Evolutionary conservation across 805 yeast species (phyloP).

Genomic region (Monosporozyma yasuniensis): DNA sequence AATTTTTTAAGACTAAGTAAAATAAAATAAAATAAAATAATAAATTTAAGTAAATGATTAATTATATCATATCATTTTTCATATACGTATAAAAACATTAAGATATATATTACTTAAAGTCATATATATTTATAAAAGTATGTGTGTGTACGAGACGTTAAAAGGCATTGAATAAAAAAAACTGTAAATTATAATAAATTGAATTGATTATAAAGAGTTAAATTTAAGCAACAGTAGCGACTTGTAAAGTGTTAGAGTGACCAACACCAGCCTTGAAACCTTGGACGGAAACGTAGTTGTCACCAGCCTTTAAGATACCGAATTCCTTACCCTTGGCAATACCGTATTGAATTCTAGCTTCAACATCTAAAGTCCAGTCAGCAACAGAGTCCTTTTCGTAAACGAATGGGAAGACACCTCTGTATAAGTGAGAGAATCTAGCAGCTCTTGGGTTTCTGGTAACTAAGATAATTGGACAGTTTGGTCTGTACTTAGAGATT

Average conservation of each 20-base stretch:
- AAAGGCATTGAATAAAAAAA: no score
- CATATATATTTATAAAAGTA: neutral
- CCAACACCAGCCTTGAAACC: constrained; percentile 99
- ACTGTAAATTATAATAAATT: no score
- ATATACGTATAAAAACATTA: neutral
- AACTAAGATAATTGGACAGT: constrained; percentile 94
- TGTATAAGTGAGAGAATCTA: constrained; percentile 89
- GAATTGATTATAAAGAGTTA: no score
- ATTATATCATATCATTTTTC: neutral
- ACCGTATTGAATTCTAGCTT: constrained; percentile 88
- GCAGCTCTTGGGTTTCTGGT: constrained; percentile 93
- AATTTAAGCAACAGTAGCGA: constrained; percentile 47
- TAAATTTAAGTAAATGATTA: no score
- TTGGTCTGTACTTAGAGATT: constrained; percentile 95
- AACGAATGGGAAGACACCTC: constrained; percentile 97
- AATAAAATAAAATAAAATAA: no score
- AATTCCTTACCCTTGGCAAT: constrained; percentile 78
- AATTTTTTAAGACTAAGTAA: no score
- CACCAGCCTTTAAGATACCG: constrained; percentile 82
- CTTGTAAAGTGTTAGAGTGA: constrained; percentile 97
- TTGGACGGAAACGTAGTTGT: constrained; percentile 87
- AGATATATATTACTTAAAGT: neutral
- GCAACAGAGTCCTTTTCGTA: constrained; percentile 50
- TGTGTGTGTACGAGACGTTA: no score
- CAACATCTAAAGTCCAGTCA: constrained; percentile 96